Evolutionary conservation across 2,329 filamentous ascomycete species (phyloP).

Genomic region (Hymenoscyphus infarciens): DNA sequence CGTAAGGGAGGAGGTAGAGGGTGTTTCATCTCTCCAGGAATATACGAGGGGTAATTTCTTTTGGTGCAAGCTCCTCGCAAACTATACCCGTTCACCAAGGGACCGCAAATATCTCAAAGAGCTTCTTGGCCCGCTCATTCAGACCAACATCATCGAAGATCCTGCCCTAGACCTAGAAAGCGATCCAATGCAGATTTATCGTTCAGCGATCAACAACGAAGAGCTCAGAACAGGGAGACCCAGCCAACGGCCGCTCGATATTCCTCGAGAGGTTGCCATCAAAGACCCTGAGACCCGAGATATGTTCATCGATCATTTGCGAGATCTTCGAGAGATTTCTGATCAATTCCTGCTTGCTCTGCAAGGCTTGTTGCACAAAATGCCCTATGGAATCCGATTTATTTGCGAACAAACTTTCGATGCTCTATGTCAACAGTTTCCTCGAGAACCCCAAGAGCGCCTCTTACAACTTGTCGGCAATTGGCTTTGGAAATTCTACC

Average conservation of each 20-base stretch:
- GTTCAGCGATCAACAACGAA: slow-evolving; percentile 93
- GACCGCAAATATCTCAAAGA: slow-evolving; percentile 91
- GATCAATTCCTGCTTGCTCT: slow-evolving; percentile 82
- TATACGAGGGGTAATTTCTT: slow-evolving; percentile 89
- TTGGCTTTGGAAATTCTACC: slow-evolving; percentile 93
- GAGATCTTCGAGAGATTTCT: slow-evolving; percentile 89
- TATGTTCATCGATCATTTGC: slow-evolving; percentile 89
- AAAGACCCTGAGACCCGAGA: slow-evolving; percentile 88
- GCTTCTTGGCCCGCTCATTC: slow-evolving; percentile 77
- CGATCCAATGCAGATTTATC: slow-evolving; percentile 95
- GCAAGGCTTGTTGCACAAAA: slow-evolving; percentile 78
- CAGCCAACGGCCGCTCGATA: slow-evolving; percentile 76
- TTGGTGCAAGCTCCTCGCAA: slow-evolving; percentile 81
- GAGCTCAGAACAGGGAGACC: slow-evolving; percentile 86
- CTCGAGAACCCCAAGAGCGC: slow-evolving; percentile 71
- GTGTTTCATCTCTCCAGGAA: slow-evolving; percentile 70
- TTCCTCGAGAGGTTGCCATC: slow-evolving; percentile 91
- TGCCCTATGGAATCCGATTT: slow-evolving; percentile 91
- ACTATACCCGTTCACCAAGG: slow-evolving; percentile 85
- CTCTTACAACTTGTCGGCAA: slow-evolving; percentile 80
- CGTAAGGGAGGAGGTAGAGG: slow-evolving; percentile 80
- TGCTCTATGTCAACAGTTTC: slow-evolving; percentile 71
- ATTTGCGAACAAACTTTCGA: slow-evolving; percentile 84
- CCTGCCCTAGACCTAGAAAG: slow-evolving; percentile 89
- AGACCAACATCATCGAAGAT: slow-evolving; percentile 90